phyloP scores from a whole-genome alignment of 163 green algal species.

The Scenedesmus sp. region DNA sequence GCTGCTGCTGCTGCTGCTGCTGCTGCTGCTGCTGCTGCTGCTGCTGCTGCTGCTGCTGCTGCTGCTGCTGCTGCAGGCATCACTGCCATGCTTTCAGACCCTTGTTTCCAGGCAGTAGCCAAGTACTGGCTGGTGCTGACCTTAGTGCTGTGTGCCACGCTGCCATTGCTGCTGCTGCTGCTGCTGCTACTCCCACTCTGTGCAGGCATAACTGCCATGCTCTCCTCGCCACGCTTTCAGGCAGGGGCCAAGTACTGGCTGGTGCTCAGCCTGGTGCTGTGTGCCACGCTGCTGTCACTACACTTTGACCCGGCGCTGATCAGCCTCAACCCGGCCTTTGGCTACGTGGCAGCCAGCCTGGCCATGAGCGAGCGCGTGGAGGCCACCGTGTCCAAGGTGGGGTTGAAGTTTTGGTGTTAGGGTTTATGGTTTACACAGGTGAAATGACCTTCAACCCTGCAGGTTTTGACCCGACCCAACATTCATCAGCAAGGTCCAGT shows the following conservation, averaged over 20 bases:
- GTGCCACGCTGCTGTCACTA: constrained; percentile 2
- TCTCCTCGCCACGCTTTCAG: constrained; percentile 30
- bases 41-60: not conserved
- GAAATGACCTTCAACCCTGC: too few relatives aligned
- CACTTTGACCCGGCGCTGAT: not conserved
- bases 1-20: not conserved
- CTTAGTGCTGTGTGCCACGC: not conserved
- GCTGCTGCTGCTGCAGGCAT: not conserved
- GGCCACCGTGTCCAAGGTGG: constrained; percentile 29
- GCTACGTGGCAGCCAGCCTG: constrained; percentile 36
- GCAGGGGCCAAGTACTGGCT: constrained; percentile 49
- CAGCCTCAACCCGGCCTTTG: constrained; percentile 20
- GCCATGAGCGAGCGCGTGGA: constrained; percentile 49
- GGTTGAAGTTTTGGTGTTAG: too few relatives aligned
- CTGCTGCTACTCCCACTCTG: not conserved
- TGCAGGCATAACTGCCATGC: not conserved
- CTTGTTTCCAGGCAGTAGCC: constrained; percentile 20
- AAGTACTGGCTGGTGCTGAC: constrained; percentile 46
- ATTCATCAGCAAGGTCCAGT: too few relatives aligned
- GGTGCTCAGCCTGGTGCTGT: constrained; percentile 29
- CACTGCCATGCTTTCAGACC: not conserved
- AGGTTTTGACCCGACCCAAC: too few relatives aligned
- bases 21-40: too few relatives aligned
- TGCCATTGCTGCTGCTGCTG: not conserved
- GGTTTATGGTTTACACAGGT: too few relatives aligned